Evolutionary conservation across 208 protist species (phyloP).

Genomic region (Trypanosoma conorhini): DNA sequence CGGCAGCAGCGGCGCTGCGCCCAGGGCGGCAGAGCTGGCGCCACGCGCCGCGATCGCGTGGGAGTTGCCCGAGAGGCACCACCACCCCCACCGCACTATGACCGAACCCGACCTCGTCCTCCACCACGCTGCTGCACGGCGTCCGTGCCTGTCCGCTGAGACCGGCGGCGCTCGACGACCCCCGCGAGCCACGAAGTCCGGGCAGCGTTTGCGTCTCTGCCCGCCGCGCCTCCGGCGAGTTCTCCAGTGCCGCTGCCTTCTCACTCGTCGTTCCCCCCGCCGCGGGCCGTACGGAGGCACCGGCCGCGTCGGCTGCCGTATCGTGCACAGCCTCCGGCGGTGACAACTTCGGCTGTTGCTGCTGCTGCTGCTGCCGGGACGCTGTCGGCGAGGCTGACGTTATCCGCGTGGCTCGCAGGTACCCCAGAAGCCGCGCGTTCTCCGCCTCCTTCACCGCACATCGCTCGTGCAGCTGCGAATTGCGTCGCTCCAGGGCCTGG

Average conservation of each 20-base stretch:
- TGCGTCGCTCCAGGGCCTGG: conserved; percentile 65
- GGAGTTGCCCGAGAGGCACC: not conserved
- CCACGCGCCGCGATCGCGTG: conserved; percentile 3
- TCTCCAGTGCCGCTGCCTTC: not conserved
- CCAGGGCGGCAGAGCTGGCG: not conserved
- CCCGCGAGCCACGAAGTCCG: not conserved
- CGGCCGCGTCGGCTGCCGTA: not conserved
- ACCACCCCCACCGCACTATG: conserved; percentile 1
- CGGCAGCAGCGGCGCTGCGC: not conserved
- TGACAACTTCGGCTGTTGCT: not conserved
- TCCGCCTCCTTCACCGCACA: conserved; percentile 73
- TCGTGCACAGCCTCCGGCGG: not conserved
- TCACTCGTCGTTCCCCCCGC: not conserved
- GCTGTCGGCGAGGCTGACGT: not conserved
- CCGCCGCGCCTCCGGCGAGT: not conserved
- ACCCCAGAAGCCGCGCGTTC: conserved; percentile 56
- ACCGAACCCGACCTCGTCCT: not conserved
- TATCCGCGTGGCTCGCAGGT: conserved; percentile 25
- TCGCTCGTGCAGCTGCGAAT: conserved; percentile 70
- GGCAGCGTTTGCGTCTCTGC: not conserved
- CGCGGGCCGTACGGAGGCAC: too few relatives aligned
- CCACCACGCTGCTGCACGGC: conserved; percentile 13
- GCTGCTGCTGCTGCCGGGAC: not conserved
- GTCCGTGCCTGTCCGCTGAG: conserved; percentile 19
- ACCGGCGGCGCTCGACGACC: conserved; percentile 11